Conservation (phyloP, 192 early-diverging fungal species). For the Rhizophagus sp. region DNA sequence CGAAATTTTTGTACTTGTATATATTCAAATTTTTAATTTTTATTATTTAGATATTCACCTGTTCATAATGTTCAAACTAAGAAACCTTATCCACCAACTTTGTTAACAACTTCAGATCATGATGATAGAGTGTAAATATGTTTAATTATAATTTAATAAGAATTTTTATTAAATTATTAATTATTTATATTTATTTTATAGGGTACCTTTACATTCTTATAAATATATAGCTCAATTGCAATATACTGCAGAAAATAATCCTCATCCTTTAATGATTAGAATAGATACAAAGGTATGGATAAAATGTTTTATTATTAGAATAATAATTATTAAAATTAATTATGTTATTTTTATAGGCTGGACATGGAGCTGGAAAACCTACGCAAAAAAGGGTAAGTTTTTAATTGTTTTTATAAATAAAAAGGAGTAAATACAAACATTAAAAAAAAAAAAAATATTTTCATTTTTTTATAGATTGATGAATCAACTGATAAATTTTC, state of each 20-base stretch:
- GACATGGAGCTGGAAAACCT: constrained; percentile 71
- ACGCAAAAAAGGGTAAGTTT: constrained; percentile 51
- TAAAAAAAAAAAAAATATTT: neutral
- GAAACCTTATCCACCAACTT: constrained; percentile 57
- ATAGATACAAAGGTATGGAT: constrained; percentile 56
- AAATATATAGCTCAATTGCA: constrained; percentile 68
- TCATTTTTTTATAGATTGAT: constrained; percentile 43
- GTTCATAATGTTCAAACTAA: constrained; percentile 62
- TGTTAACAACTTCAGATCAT: constrained; percentile 68
- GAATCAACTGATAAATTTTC: constrained; percentile 65
- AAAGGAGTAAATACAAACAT: neutral
- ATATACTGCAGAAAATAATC: constrained; percentile 49
- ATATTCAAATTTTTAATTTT: neutral
- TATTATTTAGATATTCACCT: constrained; percentile 54
- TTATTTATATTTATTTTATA: neutral
- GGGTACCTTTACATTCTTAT: constrained; percentile 63
- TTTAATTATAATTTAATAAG: neutral
- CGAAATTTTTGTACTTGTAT: neutral
- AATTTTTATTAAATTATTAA: neutral
- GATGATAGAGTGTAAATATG: constrained; percentile 60
- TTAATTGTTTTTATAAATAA: neutral
- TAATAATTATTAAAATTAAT: neutral
- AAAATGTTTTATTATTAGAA: neutral
- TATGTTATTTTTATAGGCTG: constrained; percentile 37
- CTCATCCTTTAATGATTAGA: constrained; percentile 58